Evolutionary conservation across 140 eudicot genomes (phyloP).

Genomic region (Bidens hawaiensis): DNA sequence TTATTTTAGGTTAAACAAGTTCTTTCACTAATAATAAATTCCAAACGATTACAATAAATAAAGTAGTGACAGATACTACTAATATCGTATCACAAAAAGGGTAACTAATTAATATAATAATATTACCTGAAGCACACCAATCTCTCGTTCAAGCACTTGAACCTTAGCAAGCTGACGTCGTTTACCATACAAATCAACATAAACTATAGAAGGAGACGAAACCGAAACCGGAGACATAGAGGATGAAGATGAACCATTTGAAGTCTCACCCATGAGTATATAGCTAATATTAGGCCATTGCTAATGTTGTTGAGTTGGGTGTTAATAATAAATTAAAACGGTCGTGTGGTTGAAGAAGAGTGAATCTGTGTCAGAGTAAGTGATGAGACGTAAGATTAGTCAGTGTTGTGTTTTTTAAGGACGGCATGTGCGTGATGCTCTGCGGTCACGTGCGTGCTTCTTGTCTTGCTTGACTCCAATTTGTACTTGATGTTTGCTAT

Average conservation of each 20-base stretch:
- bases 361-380: slow-evolving; percentile 34
- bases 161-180: slow-evolving; percentile 45
- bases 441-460: slow-evolving; percentile 23
- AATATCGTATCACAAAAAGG: too few relatives aligned
- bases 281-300: too few relatives aligned
- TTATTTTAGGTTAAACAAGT: too few relatives aligned
- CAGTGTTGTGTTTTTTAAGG: neutral
- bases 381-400: slow-evolving; percentile 21
- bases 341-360: slow-evolving; percentile 22
- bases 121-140: slow-evolving; percentile 40
- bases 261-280: slow-evolving; percentile 11
- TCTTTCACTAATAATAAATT: too few relatives aligned
- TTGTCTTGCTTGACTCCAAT: slow-evolving; percentile 12
- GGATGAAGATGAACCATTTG: slow-evolving; percentile 29
- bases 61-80: too few relatives aligned
- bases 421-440: slow-evolving; percentile 23
- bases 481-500: slow-evolving; percentile 15
- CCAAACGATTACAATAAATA: too few relatives aligned
- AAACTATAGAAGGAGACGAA: slow-evolving; percentile 24
- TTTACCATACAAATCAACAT: slow-evolving; percentile 35
- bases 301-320: too few relatives aligned
- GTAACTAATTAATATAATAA: too few relatives aligned
- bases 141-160: slow-evolving; percentile 44
- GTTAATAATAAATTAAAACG: neutral
- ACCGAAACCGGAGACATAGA: slow-evolving; percentile 35